A percentile compares a stretch with the other conserved stretches of the same genome.
Conservation (phyloP, 1,284 basidiomycete species). For the Ustilago crameri region DNA sequence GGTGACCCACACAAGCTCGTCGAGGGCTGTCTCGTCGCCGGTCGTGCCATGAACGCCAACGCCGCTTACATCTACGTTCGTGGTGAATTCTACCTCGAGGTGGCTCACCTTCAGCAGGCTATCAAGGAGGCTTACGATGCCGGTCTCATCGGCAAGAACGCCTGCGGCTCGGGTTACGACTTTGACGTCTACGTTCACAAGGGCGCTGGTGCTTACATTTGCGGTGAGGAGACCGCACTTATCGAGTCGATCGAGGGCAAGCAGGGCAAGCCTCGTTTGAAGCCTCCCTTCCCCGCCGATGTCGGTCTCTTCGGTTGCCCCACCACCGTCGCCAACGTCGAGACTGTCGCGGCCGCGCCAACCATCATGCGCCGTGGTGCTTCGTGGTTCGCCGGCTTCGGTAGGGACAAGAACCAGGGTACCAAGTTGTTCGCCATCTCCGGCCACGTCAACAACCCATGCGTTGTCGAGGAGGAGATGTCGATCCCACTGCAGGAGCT, state of each 20-base stretch:
- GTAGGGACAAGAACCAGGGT: slow-evolving; percentile 90
- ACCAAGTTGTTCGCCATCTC: slow-evolving; percentile 96
- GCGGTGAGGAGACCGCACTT: slow-evolving; percentile 96
- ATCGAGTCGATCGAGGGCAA: slow-evolving; percentile 97
- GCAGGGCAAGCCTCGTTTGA: slow-evolving; percentile 96
- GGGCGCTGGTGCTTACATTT: slow-evolving; percentile 97
- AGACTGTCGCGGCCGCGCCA: slow-evolving; percentile 96
- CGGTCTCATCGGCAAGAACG: slow-evolving; percentile 91
- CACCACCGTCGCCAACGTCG: slow-evolving; percentile 96
- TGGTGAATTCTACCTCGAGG: slow-evolving; percentile 97
- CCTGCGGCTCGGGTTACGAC: slow-evolving; percentile 88
- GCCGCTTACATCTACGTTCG: slow-evolving; percentile 99
- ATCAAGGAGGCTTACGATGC: slow-evolving; percentile 93
- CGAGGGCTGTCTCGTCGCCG: slow-evolving; percentile 96
- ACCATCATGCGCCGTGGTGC: slow-evolving; percentile 93
- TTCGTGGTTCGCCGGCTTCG: slow-evolving; percentile 93
- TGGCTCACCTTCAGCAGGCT: slow-evolving; percentile 89
- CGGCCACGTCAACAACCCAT: slow-evolving; percentile 98
- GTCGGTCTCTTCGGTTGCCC: slow-evolving; percentile 97
- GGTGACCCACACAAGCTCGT: slow-evolving; percentile 98
- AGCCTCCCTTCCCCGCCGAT: slow-evolving; percentile 99
- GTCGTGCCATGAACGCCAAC: slow-evolving; percentile 96
- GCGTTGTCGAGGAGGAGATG: slow-evolving; percentile 99
- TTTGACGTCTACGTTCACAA: slow-evolving; percentile 98
- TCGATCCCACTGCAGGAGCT: slow-evolving; percentile 93